A percentile compares a stretch with the other conserved stretches of the same genome.
Evolutionary conservation across 2,329 filamentous ascomycete species (phyloP).

Genomic region (Alternaria sp.): DNA sequence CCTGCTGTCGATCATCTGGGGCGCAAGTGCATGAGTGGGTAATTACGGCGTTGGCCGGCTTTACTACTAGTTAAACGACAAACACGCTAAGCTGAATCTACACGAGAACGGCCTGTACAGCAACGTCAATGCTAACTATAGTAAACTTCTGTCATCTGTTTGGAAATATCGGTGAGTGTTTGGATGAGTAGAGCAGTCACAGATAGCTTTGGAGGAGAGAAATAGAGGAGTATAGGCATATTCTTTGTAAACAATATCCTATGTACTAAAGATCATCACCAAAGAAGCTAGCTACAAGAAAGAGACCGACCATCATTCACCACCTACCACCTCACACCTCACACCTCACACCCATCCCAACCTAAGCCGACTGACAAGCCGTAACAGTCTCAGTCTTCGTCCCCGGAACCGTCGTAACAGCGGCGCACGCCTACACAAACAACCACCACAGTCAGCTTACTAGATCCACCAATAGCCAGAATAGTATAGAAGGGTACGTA

Average conservation of each 20-base stretch:
- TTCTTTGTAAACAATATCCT: background rate
- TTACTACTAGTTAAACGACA: background rate
- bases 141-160: background rate
- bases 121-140: background rate
- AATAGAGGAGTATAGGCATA: background rate
- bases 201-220: background rate
- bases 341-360: background rate
- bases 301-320: background rate
- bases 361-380: conserved; percentile 8
- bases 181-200: background rate
- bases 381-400: conserved; percentile 16
- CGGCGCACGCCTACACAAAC: conserved; percentile 26
- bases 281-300: background rate
- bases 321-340: background rate
- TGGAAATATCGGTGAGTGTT: background rate
- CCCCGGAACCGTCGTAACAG: conserved; percentile 24
- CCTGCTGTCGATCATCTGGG: background rate
- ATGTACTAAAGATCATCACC: background rate
- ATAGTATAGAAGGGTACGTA: background rate
- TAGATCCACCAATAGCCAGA: background rate
- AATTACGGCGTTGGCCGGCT: background rate
- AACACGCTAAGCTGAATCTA: background rate
- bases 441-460: conserved; percentile 6
- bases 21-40: background rate
- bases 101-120: background rate